A percentile compares a stretch with the other conserved stretches of the same genome.
Evolutionary conservation across 495 filamentous ascomycete species (phyloP).

Genomic region (Talaromyces adpressus): DNA sequence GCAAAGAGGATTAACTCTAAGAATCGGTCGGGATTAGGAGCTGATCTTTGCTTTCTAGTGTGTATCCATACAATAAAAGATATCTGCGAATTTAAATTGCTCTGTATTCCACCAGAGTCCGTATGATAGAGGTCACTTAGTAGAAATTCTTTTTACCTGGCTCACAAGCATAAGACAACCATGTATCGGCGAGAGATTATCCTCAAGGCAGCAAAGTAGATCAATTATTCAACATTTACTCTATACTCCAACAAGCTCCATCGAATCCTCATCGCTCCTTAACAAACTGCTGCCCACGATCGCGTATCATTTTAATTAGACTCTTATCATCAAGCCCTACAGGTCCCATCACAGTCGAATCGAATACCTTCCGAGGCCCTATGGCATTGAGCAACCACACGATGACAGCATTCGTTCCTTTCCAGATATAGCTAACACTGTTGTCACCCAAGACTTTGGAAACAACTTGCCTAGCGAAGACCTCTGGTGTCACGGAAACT

Average conservation of each 20-base stretch:
- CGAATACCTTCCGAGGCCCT: neutral
- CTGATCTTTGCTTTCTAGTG: neutral
- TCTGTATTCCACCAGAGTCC: too few species aligned
- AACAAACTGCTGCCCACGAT: neutral
- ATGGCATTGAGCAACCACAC: neutral
- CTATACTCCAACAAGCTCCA: neutral
- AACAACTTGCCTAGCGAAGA: slow-evolving; percentile 11
- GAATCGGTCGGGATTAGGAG: neutral
- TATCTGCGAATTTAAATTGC: too few species aligned
- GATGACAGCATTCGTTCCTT: neutral
- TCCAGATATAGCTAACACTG: neutral
- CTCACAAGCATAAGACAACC: too few species aligned
- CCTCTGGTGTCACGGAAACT: neutral
- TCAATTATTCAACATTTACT: neutral
- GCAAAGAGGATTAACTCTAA: neutral
- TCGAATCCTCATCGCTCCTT: neutral
- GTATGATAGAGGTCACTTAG: too few species aligned
- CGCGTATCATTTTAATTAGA: neutral
- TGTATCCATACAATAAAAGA: neutral
- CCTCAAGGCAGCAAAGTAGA: neutral
- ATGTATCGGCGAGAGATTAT: neutral
- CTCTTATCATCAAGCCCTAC: neutral
- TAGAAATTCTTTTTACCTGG: too few species aligned
- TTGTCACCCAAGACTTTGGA: slow-evolving; percentile 7
- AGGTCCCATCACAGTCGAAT: neutral